phyloP scores from a whole-genome alignment of 129 eudicot genomes.

The Scalesia atractyloides region DNA sequence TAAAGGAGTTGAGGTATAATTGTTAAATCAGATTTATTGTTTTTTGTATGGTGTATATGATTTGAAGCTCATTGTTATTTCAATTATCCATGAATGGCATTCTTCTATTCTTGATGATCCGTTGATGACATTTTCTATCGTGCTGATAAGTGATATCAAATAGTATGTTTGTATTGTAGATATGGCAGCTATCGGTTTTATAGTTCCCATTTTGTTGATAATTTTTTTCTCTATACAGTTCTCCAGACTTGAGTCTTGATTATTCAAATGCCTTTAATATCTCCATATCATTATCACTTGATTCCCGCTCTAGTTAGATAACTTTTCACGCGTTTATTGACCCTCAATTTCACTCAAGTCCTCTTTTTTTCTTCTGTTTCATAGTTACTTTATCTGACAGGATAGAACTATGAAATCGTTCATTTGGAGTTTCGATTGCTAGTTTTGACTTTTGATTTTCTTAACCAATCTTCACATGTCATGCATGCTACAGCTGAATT shows the following conservation, averaged over 20 bases:
- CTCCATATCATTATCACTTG: not conserved
- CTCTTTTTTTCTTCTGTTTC: not conserved
- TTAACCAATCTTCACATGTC: not conserved
- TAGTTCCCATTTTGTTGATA: no score
- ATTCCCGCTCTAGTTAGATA: not conserved
- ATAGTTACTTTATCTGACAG: not conserved
- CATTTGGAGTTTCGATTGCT: not conserved
- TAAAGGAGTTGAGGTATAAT: constrained; percentile 71
- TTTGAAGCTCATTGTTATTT: not conserved
- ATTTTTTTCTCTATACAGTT: not conserved
- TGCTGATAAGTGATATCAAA: no score
- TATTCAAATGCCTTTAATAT: not conserved
- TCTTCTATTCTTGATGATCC: no score
- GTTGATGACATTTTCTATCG: not conserved
- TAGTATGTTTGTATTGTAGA: no score
- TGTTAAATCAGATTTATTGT: not conserved
- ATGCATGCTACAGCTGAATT: not conserved
- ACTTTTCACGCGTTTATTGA: constrained; percentile 2
- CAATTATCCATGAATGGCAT: no score
- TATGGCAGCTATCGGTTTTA: no score
- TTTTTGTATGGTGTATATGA: not conserved
- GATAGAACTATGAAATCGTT: not conserved
- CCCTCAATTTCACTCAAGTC: not conserved
- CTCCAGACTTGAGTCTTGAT: not conserved
- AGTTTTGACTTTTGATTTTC: not conserved